Conservation (phyloP, 2,329 filamentous ascomycete genomes). For the Aspergillus viridinutans region DNA sequence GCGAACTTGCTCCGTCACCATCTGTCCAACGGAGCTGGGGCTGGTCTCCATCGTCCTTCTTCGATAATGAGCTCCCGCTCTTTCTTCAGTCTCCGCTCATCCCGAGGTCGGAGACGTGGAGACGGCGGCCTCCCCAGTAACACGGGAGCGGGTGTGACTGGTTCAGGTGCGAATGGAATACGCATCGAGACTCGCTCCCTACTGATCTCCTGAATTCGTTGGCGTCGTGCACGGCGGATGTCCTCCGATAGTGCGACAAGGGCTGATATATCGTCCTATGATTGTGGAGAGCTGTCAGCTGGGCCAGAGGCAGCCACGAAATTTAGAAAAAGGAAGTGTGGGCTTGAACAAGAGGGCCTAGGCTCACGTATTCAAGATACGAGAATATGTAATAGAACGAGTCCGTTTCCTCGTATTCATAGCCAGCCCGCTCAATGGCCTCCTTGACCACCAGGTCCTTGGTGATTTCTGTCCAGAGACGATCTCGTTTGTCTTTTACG, state of each 20-base stretch:
- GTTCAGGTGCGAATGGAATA: constrained; percentile 13
- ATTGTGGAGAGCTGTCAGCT: neutral
- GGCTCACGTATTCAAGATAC: constrained; percentile 79
- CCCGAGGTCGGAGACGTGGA: constrained; percentile 15
- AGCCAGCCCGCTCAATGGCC: constrained; percentile 78
- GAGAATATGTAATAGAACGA: constrained; percentile 90
- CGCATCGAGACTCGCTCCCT: constrained; percentile 35
- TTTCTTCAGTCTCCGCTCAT: constrained; percentile 16
- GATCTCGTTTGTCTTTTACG: constrained; percentile 42
- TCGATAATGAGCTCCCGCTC: constrained; percentile 25
- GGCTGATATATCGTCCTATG: constrained; percentile 80
- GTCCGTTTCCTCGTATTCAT: constrained; percentile 86
- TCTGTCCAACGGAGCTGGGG: constrained; percentile 4
- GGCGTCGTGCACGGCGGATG: constrained; percentile 64
- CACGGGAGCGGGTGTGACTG: constrained; percentile 10
- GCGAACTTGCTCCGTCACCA: constrained; percentile 6
- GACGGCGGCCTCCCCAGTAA: constrained; percentile 15
- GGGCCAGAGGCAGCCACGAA: neutral
- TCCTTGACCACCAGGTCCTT: constrained; percentile 85
- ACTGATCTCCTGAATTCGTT: constrained; percentile 57
- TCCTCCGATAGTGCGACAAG: constrained; percentile 79
- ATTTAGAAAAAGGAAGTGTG: neutral
- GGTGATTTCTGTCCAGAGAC: constrained; percentile 95
- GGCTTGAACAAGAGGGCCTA: neutral
- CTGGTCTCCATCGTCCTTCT: constrained; percentile 15